Conservation (phyloP, 1,284 basidiomycete genomes). For the Phellopilus nigrolimitatus region DNA sequence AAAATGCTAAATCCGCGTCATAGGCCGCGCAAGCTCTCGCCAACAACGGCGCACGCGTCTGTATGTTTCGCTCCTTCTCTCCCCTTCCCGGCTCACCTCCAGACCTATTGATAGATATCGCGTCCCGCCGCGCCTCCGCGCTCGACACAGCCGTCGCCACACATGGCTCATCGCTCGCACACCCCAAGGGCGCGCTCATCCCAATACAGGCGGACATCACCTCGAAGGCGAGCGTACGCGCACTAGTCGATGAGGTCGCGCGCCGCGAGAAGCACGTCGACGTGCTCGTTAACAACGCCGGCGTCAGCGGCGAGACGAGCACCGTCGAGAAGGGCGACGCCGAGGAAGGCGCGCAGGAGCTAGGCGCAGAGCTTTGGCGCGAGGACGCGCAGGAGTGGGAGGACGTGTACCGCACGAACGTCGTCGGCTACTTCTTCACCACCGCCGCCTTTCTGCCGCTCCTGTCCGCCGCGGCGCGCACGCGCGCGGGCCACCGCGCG, state of each 20-base stretch:
- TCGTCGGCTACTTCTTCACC: slow-evolving; percentile 35
- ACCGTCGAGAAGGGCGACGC: slow-evolving; percentile 32
- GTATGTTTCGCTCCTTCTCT: neutral
- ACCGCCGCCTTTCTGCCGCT: slow-evolving; percentile 37
- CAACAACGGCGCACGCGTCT: slow-evolving; percentile 14
- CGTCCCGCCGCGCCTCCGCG: slow-evolving; percentile 28
- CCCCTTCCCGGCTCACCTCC: too few species aligned
- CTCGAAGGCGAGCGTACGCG: slow-evolving; percentile 32
- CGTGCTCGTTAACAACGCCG: slow-evolving; percentile 37
- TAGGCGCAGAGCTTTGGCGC: slow-evolving; percentile 31
- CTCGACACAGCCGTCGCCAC: slow-evolving; percentile 26
- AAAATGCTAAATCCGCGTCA: neutral
- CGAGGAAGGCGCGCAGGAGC: slow-evolving; percentile 28
- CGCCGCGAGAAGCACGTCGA: slow-evolving; percentile 34
- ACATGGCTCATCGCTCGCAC: slow-evolving; percentile 27
- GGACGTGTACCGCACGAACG: slow-evolving; percentile 34
- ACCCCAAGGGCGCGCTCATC: slow-evolving; percentile 33
- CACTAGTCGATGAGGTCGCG: slow-evolving; percentile 30
- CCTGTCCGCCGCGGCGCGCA: slow-evolving; percentile 30
- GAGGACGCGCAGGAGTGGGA: slow-evolving; percentile 34
- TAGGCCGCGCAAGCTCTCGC: slow-evolving; percentile 9
- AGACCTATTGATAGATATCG: slow-evolving; percentile 23
- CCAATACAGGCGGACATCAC: slow-evolving; percentile 32
- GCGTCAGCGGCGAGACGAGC: slow-evolving; percentile 29
- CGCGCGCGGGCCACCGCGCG: slow-evolving; percentile 26